Base-by-base conservation (phyloP, 306 rosid species). In the Hylodesmum podocarpum region DNA sequence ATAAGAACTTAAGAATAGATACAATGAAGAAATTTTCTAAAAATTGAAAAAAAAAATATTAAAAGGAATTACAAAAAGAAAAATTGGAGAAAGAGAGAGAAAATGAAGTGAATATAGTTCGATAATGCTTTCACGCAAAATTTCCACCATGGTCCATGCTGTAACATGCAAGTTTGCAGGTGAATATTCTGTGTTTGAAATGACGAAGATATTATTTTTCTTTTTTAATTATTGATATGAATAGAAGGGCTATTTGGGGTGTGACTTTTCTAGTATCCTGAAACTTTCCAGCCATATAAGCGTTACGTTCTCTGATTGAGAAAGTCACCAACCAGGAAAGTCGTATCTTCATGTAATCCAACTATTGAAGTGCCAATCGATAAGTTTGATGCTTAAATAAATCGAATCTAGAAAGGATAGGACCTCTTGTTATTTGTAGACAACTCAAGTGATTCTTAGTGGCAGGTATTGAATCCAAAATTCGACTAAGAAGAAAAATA, bases 241-340 rank as follows among this genome's bases (percentile, higher is more conserved):
- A 49, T 41, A 63, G 76, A 29, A 72, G 41, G 41, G 28, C 21
- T 15, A 70, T 53, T 76, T 41, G 19, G 64, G 21, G 40, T 15
- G 57, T 44, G 66, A 24, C 61, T 37, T 73, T 62, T 75, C 29
- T 25, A 5, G 51, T 72, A 78, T 73, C 77, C 83, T 55, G 49
- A 73, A 22, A 61, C 81, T 84, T 76, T 81, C 81, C 81, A 84
- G 70, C 88, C 77, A 47, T 73, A 6, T 65, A 57, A 66, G 36
- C 70, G 51, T 66, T 68, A 10, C 72, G 51, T 29, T 66, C 51
- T 77, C 29, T 54, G 36, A 16, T 62, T 61, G 70, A 18, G 31
- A 51, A 70, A 14, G 66, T 54, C 55, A 63, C 63, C 3, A 1
- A 31, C 25, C 28, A 24, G 43, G 62, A 66, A 76, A 76, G 70